Evolutionary conservation across 345 rosid genomes (phyloP).

Genomic region (Arabis alpina): DNA sequence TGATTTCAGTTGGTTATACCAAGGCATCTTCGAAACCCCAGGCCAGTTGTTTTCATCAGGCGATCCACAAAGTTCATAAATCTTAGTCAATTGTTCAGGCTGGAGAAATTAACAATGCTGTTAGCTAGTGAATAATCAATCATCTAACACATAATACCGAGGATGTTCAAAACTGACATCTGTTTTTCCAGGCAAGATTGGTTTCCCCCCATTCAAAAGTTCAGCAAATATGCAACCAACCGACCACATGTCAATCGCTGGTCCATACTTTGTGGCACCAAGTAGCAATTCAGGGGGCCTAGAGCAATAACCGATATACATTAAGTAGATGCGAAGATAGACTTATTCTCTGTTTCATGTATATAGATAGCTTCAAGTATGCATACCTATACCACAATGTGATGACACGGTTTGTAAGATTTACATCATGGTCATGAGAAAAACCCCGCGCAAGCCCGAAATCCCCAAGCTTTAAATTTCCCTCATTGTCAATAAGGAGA

Average conservation of each 20-base stretch:
- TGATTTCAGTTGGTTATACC: conserved; percentile 54
- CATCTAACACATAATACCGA: not conserved
- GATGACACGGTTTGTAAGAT: conserved; percentile 90
- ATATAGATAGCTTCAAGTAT: not conserved
- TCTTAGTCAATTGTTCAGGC: conserved; percentile 59
- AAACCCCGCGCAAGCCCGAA: conserved; percentile 92
- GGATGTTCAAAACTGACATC: conserved; percentile 49
- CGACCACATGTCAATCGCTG: conserved; percentile 95
- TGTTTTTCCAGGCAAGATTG: conserved; percentile 81
- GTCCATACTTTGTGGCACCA: conserved; percentile 85
- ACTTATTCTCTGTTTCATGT: not conserved
- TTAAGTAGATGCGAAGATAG: not conserved
- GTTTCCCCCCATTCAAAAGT: conserved; percentile 78
- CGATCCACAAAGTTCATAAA: conserved; percentile 62
- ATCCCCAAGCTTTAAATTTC: conserved; percentile 93
- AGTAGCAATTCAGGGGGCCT: conserved; percentile 93
- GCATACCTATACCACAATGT: conserved; percentile 93
- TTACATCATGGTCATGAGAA: conserved; percentile 72
- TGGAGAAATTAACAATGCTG: conserved; percentile 22
- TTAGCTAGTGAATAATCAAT: not conserved
- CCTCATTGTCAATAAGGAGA: conserved; percentile 92
- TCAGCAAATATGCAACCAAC: conserved; percentile 94
- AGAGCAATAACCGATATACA: not conserved
- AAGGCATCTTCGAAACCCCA: conserved; percentile 56
- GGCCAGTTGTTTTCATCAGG: conserved; percentile 66